Percentiles rank a stretch among this genome's conserved stretches.
phyloP scores from a whole-genome alignment of 306 rosid genomes.

The Lotus japonicus region DNA sequence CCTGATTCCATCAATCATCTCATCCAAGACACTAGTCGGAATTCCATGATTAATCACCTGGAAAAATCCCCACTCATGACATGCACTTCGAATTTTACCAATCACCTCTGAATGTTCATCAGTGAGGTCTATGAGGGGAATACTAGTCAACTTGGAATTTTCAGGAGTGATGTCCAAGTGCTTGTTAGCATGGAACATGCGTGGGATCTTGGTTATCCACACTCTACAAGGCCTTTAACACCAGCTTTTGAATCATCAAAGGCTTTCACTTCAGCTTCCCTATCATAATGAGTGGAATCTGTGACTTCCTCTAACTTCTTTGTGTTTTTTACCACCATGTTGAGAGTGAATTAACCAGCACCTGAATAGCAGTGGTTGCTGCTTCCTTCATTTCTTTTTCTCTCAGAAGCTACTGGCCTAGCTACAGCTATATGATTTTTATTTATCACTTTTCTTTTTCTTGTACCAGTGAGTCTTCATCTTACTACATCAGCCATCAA shows the following conservation, averaged over 20 bases:
- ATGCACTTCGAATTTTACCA: conserved; percentile 11
- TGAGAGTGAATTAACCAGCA: background rate
- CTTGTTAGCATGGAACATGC: conserved; percentile 22
- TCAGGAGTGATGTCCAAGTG: background rate
- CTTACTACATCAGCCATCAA: no score
- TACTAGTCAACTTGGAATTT: background rate
- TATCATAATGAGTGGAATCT: conserved; percentile 17
- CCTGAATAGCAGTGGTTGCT: no score
- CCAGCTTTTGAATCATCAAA: conserved; percentile 43
- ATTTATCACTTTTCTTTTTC: no score
- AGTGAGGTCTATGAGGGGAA: conserved; percentile 30
- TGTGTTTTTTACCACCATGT: background rate
- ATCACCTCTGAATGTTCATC: background rate
- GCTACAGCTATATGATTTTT: no score
- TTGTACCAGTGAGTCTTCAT: no score
- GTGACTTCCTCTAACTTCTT: background rate
- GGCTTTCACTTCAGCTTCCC: conserved; percentile 29
- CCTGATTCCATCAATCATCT: conserved; percentile 28
- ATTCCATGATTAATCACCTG: conserved; percentile 45
- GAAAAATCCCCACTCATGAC: conserved; percentile 42
- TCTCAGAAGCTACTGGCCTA: no score
- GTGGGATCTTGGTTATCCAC: conserved; percentile 38
- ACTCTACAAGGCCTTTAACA: conserved; percentile 39
- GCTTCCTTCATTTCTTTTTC: no score
- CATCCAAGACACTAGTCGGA: conserved; percentile 19